Conservation (phyloP, 2,329 filamentous ascomycete genomes). For the Madurella fahalii region DNA sequence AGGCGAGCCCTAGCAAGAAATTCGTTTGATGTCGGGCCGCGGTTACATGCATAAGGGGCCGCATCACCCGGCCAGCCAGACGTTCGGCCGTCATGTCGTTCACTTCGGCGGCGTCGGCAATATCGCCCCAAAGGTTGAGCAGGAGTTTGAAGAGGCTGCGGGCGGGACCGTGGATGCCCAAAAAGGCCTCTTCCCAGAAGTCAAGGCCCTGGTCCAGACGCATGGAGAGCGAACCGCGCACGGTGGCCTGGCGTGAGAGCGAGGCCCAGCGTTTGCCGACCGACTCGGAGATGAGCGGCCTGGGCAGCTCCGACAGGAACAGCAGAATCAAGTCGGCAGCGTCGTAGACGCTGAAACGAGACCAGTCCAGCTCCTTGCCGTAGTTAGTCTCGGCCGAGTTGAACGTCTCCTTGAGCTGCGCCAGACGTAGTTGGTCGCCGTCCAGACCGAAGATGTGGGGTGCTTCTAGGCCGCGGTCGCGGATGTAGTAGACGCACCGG, state of each 20-base stretch:
- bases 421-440: constrained; percentile 32
- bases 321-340: constrained; percentile 39
- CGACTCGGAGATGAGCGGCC: constrained; percentile 37
- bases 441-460: constrained; percentile 38
- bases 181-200: constrained; percentile 45
- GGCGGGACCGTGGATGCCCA: constrained; percentile 35
- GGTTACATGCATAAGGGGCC: constrained; percentile 38
- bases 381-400: constrained; percentile 33
- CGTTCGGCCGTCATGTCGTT: constrained; percentile 45
- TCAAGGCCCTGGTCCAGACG: constrained; percentile 41
- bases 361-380: constrained; percentile 38
- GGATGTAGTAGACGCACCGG: constrained; percentile 37
- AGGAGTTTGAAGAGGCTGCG: constrained; percentile 40
- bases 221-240: constrained; percentile 32
- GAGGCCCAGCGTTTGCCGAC: constrained; percentile 39
- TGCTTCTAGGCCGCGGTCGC: constrained; percentile 32
- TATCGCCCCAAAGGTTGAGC: constrained; percentile 41
- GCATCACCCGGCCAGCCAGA: constrained; percentile 36
- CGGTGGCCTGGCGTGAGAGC: constrained; percentile 38
- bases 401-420: constrained; percentile 37
- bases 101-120: constrained; percentile 35
- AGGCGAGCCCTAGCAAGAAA: constrained; percentile 41
- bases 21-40: constrained; percentile 35
- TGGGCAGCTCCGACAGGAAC: constrained; percentile 38
- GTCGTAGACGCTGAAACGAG: constrained; percentile 37